Conservation (phyloP, 352 stramenopile species). For the Phytophthora nicotianae region DNA sequence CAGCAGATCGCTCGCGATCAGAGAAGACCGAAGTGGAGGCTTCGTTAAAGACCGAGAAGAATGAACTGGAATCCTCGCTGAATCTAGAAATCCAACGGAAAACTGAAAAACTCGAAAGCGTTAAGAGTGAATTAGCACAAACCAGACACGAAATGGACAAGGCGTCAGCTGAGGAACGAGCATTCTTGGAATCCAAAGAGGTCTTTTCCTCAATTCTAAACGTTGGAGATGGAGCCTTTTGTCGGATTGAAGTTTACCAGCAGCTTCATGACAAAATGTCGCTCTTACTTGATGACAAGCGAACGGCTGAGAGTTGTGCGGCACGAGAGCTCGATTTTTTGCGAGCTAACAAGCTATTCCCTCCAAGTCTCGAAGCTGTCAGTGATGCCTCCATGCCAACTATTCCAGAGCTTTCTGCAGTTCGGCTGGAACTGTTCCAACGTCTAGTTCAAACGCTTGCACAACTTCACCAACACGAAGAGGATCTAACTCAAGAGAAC, state of each 20-base stretch:
- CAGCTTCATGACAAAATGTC: conserved; percentile 23
- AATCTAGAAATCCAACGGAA: conserved; percentile 10
- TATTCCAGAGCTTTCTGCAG: conserved; percentile 13
- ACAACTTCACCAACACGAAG: conserved; percentile 11
- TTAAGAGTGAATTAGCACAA: conserved; percentile 23
- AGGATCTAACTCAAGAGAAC: conserved; percentile 23
- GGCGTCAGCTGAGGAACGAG: conserved; percentile 20
- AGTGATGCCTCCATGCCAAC: neutral
- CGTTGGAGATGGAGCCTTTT: conserved; percentile 1
- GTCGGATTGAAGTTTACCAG: conserved; percentile 25
- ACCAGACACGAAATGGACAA: conserved; percentile 16
- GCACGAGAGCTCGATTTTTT: conserved; percentile 26
- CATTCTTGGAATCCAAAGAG: conserved; percentile 20
- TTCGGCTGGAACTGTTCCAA: conserved; percentile 29
- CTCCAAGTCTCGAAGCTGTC: neutral
- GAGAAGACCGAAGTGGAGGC: conserved; percentile 17
- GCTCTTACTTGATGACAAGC: conserved; percentile 18
- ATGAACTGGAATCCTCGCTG: conserved; percentile 5
- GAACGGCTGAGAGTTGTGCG: conserved; percentile 5
- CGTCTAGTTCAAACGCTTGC: conserved; percentile 10
- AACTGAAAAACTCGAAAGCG: conserved; percentile 11
- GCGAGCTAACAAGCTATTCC: conserved; percentile 11
- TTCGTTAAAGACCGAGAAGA: conserved; percentile 14
- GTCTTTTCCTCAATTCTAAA: conserved; percentile 16
- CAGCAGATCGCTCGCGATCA: conserved; percentile 4